phyloP scores from a whole-genome alignment of 2,329 filamentous ascomycete species.

The Chaetothyriales sp. region DNA sequence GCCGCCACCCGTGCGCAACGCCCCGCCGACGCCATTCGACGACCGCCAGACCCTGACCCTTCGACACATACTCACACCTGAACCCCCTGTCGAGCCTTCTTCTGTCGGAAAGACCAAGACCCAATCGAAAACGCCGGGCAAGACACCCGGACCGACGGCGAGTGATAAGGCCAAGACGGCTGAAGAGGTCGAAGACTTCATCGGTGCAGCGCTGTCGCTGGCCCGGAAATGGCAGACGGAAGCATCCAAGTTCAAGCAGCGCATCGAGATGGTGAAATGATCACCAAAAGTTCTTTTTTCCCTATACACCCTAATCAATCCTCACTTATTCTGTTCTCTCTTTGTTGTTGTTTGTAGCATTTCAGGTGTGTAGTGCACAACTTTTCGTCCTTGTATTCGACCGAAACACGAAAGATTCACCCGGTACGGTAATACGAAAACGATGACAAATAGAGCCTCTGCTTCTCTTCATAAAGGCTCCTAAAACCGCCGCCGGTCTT shows the following conservation, averaged over 20 bases:
- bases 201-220: background rate
- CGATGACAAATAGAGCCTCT: background rate
- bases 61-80: background rate
- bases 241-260: background rate
- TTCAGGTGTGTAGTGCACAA: too few species aligned
- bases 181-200: background rate
- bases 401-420: background rate
- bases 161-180: background rate
- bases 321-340: constrained; percentile 1
- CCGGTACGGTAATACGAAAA: background rate
- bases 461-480: too few species aligned
- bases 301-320: too few species aligned
- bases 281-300: too few species aligned
- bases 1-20: background rate
- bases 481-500: too few species aligned
- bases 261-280: background rate
- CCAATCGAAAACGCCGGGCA: background rate
- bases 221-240: background rate
- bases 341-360: constrained; percentile 1
- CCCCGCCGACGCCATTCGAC: background rate
- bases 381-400: background rate
- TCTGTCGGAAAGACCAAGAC: background rate
- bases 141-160: background rate
- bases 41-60: background rate
- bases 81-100: background rate